Percentiles rank a stretch among this genome's conserved stretches.
These are phyloP conservation scores for Diaporthe citriasiana DNA, from an alignment of 2,329 filamentous ascomycete species.

Conservation along the genomic window DNA sequence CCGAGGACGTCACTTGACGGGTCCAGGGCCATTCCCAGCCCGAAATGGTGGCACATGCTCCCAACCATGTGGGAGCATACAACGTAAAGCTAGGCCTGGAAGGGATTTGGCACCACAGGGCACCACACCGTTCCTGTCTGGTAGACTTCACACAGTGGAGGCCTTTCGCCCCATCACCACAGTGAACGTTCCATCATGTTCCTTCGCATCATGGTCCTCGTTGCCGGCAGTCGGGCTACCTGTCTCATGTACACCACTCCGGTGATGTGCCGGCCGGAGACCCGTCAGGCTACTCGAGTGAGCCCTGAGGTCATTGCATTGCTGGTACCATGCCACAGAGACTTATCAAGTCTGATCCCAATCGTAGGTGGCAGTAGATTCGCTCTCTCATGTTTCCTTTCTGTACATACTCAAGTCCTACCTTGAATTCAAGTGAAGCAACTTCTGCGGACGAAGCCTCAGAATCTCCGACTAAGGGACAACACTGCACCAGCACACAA, in stretches of 20 bases:
- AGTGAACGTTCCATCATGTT: slow-evolving; percentile 43
- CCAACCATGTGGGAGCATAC: slow-evolving; percentile 21
- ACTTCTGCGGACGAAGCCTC: background rate
- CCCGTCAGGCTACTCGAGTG: slow-evolving; percentile 19
- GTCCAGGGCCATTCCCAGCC: slow-evolving; percentile 3
- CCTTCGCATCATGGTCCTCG: slow-evolving; percentile 1
- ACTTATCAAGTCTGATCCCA: slow-evolving; percentile 36
- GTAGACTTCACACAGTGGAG: slow-evolving; percentile 39
- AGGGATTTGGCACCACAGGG: slow-evolving; percentile 27
- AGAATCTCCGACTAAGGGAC: background rate
- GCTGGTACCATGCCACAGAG: slow-evolving; percentile 19
- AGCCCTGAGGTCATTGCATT: slow-evolving; percentile 40
- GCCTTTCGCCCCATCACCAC: slow-evolving; percentile 1
- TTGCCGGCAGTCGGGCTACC: slow-evolving; percentile 12
- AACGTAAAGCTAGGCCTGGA: slow-evolving; percentile 28
- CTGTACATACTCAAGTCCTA: slow-evolving; percentile 4
- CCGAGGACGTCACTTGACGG: slow-evolving; percentile 5
- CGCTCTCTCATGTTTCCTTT: background rate
- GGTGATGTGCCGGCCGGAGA: slow-evolving; percentile 34
- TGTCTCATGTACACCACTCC: slow-evolving; percentile 11
- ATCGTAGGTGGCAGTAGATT: background rate
- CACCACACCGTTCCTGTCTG: slow-evolving; percentile 38
- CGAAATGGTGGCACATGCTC: slow-evolving; percentile 13
- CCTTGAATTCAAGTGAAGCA: background rate
- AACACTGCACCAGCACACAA: background rate